Base-by-base conservation (phyloP, 257 asterid genomes). In the Cinchona pubescens region DNA sequence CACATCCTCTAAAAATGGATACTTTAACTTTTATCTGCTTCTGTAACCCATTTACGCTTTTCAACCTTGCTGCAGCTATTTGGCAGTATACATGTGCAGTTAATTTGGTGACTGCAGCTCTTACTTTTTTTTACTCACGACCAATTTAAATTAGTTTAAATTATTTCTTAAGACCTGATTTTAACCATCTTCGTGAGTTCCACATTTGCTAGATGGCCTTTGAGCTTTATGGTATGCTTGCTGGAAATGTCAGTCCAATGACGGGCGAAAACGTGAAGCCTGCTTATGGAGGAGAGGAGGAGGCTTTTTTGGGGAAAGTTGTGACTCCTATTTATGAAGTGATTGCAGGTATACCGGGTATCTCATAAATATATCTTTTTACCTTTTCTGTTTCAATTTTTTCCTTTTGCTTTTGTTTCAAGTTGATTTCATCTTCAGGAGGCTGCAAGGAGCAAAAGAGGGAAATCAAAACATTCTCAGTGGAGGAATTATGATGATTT, bases 401-500 rank as follows among this genome's bases (percentile, higher is more conserved):
- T 27, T 61, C 19, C 59, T 45, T 2, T 75, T 77, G 59, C 77
- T 58, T 65, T 77, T 59, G 21, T 61, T 42, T 69, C 27, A 75
- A 64, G 38, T 56, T 51, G 49, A 64, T 76, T 59, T 56, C 34
- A 46, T 76, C 63, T 83, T 75, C 87, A 94, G 99, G 99, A 95
- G 89, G 97, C 99, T 79, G 87, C 86, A 14, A 91, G 91, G 86
- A 92, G 99, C 90, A 85, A 82, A 81, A 87, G 76, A 78, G 97
- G 90, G 73, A 95, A 84, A 86, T 87, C 98, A 75, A 95, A 93
- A 77, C 99, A 95, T 81, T 92, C 98, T 16, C 97, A 92, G 77
- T 95, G 99, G 99, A 92, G 99, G 87, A 95, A 95, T 75, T 95
- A 95, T 85, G 99, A 95, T 82, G 99, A 95, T 84, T 80, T 92